A percentile compares a stretch with the other conserved stretches of the same genome.
Evolutionary conservation across 805 yeast species (phyloP).

Genomic region (Scheffersomyces ergatensis): DNA sequence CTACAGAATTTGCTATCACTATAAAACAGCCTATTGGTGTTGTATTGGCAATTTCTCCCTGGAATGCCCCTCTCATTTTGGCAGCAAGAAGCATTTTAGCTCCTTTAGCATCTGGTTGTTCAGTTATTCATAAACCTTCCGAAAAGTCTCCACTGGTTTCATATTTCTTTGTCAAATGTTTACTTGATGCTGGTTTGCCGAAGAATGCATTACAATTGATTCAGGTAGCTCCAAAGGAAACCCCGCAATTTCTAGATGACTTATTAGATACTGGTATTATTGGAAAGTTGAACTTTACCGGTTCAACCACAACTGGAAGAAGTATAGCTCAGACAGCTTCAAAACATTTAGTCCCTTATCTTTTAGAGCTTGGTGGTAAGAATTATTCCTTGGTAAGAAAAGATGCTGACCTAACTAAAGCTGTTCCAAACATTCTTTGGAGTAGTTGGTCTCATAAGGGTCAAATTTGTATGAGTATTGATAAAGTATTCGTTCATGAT

Average conservation of each 20-base stretch:
- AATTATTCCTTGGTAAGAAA: constrained; percentile 31
- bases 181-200: constrained; percentile 40
- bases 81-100: constrained; percentile 37
- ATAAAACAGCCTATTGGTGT: constrained; percentile 43
- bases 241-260: constrained; percentile 17
- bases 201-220: constrained; percentile 31
- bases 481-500: constrained; percentile 34
- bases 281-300: constrained; percentile 44
- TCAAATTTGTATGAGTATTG: constrained; percentile 49
- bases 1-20: constrained; percentile 22
- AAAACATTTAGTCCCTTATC: constrained; percentile 34
- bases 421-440: constrained; percentile 26
- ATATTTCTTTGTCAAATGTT: constrained; percentile 28
- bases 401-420: constrained; percentile 31
- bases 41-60: constrained; percentile 44
- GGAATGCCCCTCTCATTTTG: constrained; percentile 49
- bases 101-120: constrained; percentile 50
- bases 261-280: constrained; percentile 25
- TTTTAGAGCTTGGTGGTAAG: constrained; percentile 48
- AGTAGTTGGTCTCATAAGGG: constrained; percentile 44
- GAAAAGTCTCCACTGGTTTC: constrained; percentile 36
- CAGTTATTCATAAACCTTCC: constrained; percentile 41
- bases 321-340: constrained; percentile 36
- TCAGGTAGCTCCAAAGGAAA: constrained; percentile 23
- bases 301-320: constrained; percentile 40